Conservation (phyloP, 106 monocot genomes). For the Allium fistulosum region DNA sequence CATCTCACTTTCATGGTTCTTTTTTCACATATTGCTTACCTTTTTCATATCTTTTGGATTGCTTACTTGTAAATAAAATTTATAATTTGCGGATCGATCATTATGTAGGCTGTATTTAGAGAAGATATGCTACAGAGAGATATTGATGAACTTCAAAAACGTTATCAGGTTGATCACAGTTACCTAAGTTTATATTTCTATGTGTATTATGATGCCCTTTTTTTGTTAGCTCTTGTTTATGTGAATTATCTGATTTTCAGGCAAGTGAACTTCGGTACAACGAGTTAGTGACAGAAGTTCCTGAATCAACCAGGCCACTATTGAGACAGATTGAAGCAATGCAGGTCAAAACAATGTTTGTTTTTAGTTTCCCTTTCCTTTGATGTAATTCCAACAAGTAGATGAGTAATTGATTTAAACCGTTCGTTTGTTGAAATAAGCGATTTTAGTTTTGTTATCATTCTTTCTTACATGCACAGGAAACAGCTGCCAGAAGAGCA, state of each 20-base stretch:
- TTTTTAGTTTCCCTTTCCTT: background rate
- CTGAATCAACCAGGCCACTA: slow-evolving; percentile 92
- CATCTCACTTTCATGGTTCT: background rate
- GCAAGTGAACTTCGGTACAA: slow-evolving; percentile 94
- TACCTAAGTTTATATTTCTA: background rate
- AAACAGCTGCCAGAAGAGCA: slow-evolving; percentile 68
- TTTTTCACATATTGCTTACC: background rate
- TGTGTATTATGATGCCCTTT: background rate
- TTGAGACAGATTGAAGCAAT: slow-evolving; percentile 98
- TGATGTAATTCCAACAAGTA: background rate
- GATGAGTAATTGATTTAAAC: background rate
- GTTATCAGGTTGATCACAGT: slow-evolving; percentile 62
- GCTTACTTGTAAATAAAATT: slow-evolving; percentile 1
- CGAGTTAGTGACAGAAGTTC: slow-evolving; percentile 91
- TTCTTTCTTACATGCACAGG: slow-evolving; percentile 29
- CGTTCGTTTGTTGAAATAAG: background rate
- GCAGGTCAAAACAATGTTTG: slow-evolving; percentile 43
- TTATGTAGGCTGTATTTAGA: slow-evolving; percentile 55
- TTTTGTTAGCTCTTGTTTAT: background rate
- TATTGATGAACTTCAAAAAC: slow-evolving; percentile 88
- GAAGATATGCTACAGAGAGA: slow-evolving; percentile 92
- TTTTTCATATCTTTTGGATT: background rate
- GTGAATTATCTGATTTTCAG: slow-evolving; percentile 29
- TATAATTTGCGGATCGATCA: slow-evolving; percentile 3
- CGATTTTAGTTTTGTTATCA: no score